Base-by-base conservation (phyloP, 1,284 basidiomycete genomes). In the Mycosarcoma maydis region DNA sequence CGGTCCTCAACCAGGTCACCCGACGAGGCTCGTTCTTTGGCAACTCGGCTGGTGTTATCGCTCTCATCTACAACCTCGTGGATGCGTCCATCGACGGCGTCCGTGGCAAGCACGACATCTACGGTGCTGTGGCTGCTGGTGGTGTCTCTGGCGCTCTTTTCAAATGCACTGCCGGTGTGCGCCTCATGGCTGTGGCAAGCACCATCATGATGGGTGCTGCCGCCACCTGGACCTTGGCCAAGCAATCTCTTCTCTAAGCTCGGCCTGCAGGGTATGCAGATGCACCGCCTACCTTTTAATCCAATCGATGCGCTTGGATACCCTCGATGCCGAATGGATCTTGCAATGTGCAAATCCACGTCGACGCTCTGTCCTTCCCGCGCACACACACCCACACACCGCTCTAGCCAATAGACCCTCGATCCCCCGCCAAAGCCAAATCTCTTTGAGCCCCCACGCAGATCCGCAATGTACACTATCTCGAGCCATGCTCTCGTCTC, bases 11-110 rank as follows among this genome's bases (percentile, higher is more conserved):
- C 86, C 91, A 92, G 82, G 89, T 97, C 82, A 98, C 95, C 64
- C 87, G 95, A 84, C 88, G 96, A 84, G 96, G 96, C 39, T 94
- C 91, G 48, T 97, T 97, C 84, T 90, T 97, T 83, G 96, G 94
- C 79, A 99, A 98, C 86, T 97, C 92, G 80, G 92, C 94, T 81
- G 96, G 96, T 83, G 92, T 98, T 67, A 86, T 98, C 72, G 95
- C 95, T 55, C 88, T 99, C 80, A 89, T 92, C 73, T 99, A 99
- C 86, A 99, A 98, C 84, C 89, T 90, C 67, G 87, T 95, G 83
- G 98, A 98, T 85, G 96, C 95, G 56, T 88, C 90, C 52, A 91
- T 98, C 76, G 96, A 98, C 84, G 85, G 87, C 52, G 85, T 89
- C 76, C 89, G 96, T 77, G 93, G 94, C 68, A 89, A 91, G 83